Evolutionary conservation across 116 monocot species (phyloP).

Genomic region (Phalaenopsis hybrid): DNA sequence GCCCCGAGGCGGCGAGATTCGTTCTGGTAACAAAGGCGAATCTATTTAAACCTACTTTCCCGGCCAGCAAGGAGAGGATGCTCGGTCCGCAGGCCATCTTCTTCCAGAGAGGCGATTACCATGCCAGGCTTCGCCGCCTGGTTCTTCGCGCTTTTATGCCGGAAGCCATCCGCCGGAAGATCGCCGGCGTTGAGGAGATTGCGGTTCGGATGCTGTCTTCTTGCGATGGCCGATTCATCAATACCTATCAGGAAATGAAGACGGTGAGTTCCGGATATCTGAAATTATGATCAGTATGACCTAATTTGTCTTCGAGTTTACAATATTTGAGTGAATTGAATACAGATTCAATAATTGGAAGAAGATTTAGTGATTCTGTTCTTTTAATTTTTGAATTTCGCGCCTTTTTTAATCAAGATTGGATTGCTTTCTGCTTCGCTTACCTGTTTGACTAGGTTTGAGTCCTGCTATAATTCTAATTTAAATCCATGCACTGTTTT

Average conservation of each 20-base stretch:
- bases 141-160: conserved; percentile 78
- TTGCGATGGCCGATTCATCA: conserved; percentile 66
- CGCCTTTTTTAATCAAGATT: too few relatives aligned
- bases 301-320: too few relatives aligned
- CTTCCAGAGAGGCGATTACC: conserved; percentile 86
- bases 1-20: conserved; percentile 73
- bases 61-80: conserved; percentile 91
- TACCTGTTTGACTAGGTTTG: too few relatives aligned
- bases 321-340: too few relatives aligned
- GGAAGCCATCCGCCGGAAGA: conserved; percentile 36
- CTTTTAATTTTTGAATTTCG: too few relatives aligned
- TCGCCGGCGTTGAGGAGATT: conserved; percentile 47
- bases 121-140: conserved; percentile 51
- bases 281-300: not conserved
- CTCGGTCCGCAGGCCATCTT: conserved; percentile 83
- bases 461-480: too few relatives aligned
- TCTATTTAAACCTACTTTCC: conserved; percentile 92
- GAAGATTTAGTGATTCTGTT: too few relatives aligned
- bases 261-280: conserved; percentile 25
- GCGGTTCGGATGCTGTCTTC: conserved; percentile 41
- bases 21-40: conserved; percentile 67
- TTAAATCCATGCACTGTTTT: too few relatives aligned
- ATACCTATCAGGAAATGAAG: conserved; percentile 88
- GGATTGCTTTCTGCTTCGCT: too few relatives aligned
- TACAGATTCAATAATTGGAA: too few relatives aligned